These are phyloP conservation scores for Candida mattraensis DNA, from an alignment of 805 yeast genomes.

Conservation along the genomic window DNA sequence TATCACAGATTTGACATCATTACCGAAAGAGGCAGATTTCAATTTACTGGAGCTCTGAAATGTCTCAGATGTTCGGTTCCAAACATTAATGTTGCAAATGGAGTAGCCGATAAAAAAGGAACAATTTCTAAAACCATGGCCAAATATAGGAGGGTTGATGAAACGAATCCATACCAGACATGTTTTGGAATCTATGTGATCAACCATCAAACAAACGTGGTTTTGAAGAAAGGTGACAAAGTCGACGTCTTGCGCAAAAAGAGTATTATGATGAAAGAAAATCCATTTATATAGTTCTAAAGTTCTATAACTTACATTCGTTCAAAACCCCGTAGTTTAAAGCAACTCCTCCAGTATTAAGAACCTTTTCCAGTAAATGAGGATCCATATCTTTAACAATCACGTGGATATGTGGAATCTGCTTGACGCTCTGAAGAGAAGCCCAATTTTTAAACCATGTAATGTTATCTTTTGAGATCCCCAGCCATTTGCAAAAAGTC, in stretches of 20 bases:
- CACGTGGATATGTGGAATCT: slow-evolving; percentile 71
- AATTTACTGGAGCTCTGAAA: slow-evolving; percentile 26
- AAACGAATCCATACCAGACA: slow-evolving; percentile 22
- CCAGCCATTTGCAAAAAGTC: slow-evolving; percentile 49
- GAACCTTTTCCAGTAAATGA: slow-evolving; percentile 23
- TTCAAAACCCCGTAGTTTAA: slow-evolving; percentile 9
- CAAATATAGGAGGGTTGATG: slow-evolving; percentile 32
- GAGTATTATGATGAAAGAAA: slow-evolving; percentile 15
- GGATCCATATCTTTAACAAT: slow-evolving; percentile 43
- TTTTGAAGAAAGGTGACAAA: slow-evolving; percentile 25
- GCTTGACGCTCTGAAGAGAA: slow-evolving; percentile 62
- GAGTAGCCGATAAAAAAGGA: slow-evolving; percentile 23
- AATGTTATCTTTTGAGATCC: slow-evolving; percentile 39
- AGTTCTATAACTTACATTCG: slow-evolving; percentile 12
- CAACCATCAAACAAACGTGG: slow-evolving; percentile 23
- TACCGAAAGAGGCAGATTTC: slow-evolving; percentile 8
- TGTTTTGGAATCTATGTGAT: slow-evolving; percentile 32
- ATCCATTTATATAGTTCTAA: slow-evolving; percentile 19
- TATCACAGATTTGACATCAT: slow-evolving; percentile 27
- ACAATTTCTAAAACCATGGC: slow-evolving; percentile 26
- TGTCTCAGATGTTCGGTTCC: slow-evolving; percentile 33
- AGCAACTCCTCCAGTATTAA: slow-evolving; percentile 25
- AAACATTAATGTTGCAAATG: slow-evolving; percentile 24
- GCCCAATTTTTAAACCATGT: slow-evolving; percentile 77
- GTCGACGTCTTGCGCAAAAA: slow-evolving; percentile 23